Base-by-base conservation (phyloP, 345 rosid species). In the Alliaria petiolata region DNA sequence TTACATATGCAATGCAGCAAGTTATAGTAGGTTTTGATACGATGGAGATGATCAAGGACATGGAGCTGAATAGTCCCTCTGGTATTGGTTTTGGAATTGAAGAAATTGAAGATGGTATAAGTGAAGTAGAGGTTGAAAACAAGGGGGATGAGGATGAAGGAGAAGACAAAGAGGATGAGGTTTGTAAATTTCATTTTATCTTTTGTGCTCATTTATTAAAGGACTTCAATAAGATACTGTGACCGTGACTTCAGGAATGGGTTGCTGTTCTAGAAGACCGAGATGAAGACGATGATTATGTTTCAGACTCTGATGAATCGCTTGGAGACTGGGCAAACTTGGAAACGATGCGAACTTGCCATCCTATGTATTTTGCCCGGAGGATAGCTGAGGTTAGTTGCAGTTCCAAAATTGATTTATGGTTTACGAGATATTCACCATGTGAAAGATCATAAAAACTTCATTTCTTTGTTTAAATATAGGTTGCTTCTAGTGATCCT, bases 291-390 rank as follows among this genome's bases (percentile, higher is more conserved):
- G 82, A 84, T 74, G 86, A 76, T 55, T 89, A 82, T 60, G 83
- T 78, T 13, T 83, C 83, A 62, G 83, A 85, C 28, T 83, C 83
- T 51, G 88, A 89, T 76, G 96, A 82, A 34, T 43, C 78, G 9
- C 82, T 83, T 54, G 89, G 95, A 76, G 97, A 91, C 78, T 91
- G 97, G 97, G 93, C 95, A 70, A 86, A 86, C 46, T 85, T 85
- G 83, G 96, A 91, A 65, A 89, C 96, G 0, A 85, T 91, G 99
- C 85, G 90, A 36, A 78, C 78, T 76, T 88, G 96, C 65, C 99
- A 95, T 82, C 99, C 99, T 39, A 84, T 86, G 89, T 85, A 78
- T 77, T 95, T 91, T 75, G 97, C 97, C 15, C 84, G 82, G 78
- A 91, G 69, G 81, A 76, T 95, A 60, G 61, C 90, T 39, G 85